Evolutionary conservation across 495 filamentous ascomycete species (phyloP).

Genomic region (Hypomontagnella submonticulosa): DNA sequence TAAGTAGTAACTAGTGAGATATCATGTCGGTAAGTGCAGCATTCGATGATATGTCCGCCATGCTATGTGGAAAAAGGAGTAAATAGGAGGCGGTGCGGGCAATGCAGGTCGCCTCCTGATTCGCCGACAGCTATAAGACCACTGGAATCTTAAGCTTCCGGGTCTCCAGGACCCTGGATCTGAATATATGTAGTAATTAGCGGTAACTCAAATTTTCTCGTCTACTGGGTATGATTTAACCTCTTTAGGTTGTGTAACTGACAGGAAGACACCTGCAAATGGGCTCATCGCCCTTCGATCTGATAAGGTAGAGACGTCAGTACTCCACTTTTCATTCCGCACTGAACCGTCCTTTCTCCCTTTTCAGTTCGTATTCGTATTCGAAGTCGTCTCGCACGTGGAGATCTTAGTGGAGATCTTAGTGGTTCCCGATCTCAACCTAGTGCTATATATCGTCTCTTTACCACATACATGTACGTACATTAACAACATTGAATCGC

Average conservation of each 20-base stretch:
- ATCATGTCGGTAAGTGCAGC: too few relatives aligned
- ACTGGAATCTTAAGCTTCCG: conserved; percentile 40
- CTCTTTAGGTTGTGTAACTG: conserved; percentile 28
- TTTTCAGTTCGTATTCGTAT: conserved; percentile 38
- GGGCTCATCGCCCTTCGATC: conserved; percentile 39
- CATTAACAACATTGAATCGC: background rate
- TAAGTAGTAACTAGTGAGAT: background rate
- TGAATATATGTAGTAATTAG: conserved; percentile 17
- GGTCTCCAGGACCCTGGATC: conserved; percentile 36
- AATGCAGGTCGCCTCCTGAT: conserved; percentile 26
- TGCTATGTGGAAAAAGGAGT: conserved; percentile 13
- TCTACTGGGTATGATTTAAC: conserved; percentile 7
- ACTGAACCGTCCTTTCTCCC: conserved; percentile 3
- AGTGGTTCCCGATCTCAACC: background rate
- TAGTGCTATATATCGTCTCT: background rate
- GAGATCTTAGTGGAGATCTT: conserved; percentile 17
- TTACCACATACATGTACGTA: background rate
- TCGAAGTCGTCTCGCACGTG: conserved; percentile 17
- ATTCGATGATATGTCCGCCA: too few relatives aligned
- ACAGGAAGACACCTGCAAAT: conserved; percentile 21
- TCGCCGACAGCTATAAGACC: conserved; percentile 34
- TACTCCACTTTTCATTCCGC: conserved; percentile 37
- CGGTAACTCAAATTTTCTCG: conserved; percentile 21
- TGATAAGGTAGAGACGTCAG: conserved; percentile 37
- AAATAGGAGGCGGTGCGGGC: conserved; percentile 27